Base-by-base conservation (phyloP, 2,329 filamentous ascomycete genomes). In the Ceratocystis destructans region DNA sequence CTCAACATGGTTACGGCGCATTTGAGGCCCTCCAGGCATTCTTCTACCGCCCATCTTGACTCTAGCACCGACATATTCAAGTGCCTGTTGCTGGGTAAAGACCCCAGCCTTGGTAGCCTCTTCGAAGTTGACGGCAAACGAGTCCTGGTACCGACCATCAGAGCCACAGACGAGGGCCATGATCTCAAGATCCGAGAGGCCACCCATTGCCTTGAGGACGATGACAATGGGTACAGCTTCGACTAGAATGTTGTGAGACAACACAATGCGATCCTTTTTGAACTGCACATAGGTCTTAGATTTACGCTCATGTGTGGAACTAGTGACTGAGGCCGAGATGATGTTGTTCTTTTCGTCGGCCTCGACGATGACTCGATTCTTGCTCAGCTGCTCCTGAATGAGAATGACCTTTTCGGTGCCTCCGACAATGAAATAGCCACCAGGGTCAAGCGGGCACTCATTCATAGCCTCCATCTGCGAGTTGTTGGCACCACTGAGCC, bases 321-420 rank as follows among this genome's bases (percentile, higher is more conserved):
- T 95, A 6, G 92, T 99, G 37, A 97, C 94, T 1, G 94, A 97
- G 46, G 95, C 94, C 71, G 93, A 90, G 66, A 97, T 93, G 70
- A 96, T 86, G 68, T 89, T 89, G 76, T 96, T 97, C 78, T 96
- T 96, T 64, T 87, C 82, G 72, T 93, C 89, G 66, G 90, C 87
- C 76, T 99, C 95, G 17, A 99, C 93, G 74, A 99, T 96, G 72
- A 99, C 89, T 79, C 94, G 86, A 76, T 99, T 99, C 82, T 99
- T 99, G 82, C 94, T 99, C 73, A 99, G 79, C 77, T 99, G 94
- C 74, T 99, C 95, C 76, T 99, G 94, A 15, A 99, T 95, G 55
- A 99, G 79, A 73, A 99, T 99, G 71, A 99, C 94, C 79, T 99
- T 99, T 75, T 99, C 94, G 22, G 95, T 96, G 61, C 94, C 94